A percentile compares a stretch with the other conserved stretches of the same genome.
Evolutionary conservation across 768 basidiomycete species (phyloP).

Genomic region (Daedalea quercina): DNA sequence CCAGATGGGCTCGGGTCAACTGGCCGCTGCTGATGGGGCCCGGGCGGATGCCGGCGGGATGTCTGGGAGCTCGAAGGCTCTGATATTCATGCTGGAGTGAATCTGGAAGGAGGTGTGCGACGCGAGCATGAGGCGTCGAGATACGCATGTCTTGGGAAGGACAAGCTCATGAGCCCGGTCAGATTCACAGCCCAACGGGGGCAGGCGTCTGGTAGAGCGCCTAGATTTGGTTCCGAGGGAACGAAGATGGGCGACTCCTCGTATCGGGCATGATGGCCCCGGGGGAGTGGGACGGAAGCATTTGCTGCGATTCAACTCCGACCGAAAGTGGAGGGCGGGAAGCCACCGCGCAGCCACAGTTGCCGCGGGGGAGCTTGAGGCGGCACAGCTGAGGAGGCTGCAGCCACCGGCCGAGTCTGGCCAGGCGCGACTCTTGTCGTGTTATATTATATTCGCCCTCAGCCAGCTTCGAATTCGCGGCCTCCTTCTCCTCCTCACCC

Average conservation of each 20-base stretch:
- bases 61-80: background rate
- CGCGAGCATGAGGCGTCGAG: background rate
- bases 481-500: background rate
- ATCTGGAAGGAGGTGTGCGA: background rate
- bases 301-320: slow-evolving; percentile 2
- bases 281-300: background rate
- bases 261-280: background rate
- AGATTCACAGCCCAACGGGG: background rate
- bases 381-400: too few relatives aligned
- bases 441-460: background rate
- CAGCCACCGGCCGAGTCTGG: too few relatives aligned
- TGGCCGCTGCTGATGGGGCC: too few relatives aligned
- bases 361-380: too few relatives aligned
- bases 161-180: background rate
- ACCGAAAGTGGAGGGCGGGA: background rate
- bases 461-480: background rate
- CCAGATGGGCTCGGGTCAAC: too few relatives aligned
- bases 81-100: background rate
- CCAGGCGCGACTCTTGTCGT: background rate
- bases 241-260: background rate
- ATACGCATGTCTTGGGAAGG: background rate
- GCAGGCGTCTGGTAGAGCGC: background rate
- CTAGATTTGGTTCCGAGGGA: slow-evolving; percentile 2
- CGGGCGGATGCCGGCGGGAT: background rate
- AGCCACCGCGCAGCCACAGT: too few relatives aligned